A percentile compares a stretch with the other conserved stretches of the same genome.
phyloP scores from a whole-genome alignment of 495 filamentous ascomycete species.

The Massariosphaeria phaeospora region DNA sequence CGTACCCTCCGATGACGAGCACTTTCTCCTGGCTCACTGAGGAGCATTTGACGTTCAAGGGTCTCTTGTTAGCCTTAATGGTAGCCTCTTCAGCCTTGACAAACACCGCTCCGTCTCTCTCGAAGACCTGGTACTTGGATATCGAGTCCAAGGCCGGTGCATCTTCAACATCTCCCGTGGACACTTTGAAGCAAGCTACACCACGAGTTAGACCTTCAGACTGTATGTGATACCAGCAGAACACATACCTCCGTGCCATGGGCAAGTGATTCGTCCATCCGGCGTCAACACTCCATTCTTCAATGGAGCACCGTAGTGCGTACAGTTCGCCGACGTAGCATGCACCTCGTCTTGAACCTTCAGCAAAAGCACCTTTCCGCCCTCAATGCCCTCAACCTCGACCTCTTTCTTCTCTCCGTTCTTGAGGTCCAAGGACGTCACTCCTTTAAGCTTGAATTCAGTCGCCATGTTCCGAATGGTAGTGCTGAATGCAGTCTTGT shows the following conservation, averaged over 20 bases:
- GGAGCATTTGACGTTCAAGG: constrained; percentile 67
- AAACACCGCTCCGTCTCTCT: constrained; percentile 78
- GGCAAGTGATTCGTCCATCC: constrained; percentile 81
- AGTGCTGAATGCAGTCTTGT: constrained; percentile 30
- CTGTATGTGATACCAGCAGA: neutral
- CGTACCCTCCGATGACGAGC: constrained; percentile 78
- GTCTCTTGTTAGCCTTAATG: constrained; percentile 71
- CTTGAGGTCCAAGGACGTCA: constrained; percentile 65
- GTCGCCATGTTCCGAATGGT: constrained; percentile 48
- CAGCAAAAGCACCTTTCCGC: constrained; percentile 77
- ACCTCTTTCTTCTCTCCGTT: constrained; percentile 79
- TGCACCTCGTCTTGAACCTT: constrained; percentile 69
- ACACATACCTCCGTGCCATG: constrained; percentile 89
- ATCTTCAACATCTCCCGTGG: constrained; percentile 90
- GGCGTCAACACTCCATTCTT: constrained; percentile 74
- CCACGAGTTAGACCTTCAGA: constrained; percentile 1
- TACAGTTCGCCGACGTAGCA: constrained; percentile 81
- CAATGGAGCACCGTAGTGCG: constrained; percentile 89
- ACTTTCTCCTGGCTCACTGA: constrained; percentile 63
- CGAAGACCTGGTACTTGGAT: constrained; percentile 68
- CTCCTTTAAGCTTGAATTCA: constrained; percentile 82
- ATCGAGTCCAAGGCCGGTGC: constrained; percentile 83
- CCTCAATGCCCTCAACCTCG: constrained; percentile 82
- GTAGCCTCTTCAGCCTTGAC: constrained; percentile 71
- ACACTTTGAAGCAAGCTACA: constrained; percentile 81